Evolutionary conservation across 1,284 basidiomycete species (phyloP).

Genomic region (Termitomyces sp.): DNA sequence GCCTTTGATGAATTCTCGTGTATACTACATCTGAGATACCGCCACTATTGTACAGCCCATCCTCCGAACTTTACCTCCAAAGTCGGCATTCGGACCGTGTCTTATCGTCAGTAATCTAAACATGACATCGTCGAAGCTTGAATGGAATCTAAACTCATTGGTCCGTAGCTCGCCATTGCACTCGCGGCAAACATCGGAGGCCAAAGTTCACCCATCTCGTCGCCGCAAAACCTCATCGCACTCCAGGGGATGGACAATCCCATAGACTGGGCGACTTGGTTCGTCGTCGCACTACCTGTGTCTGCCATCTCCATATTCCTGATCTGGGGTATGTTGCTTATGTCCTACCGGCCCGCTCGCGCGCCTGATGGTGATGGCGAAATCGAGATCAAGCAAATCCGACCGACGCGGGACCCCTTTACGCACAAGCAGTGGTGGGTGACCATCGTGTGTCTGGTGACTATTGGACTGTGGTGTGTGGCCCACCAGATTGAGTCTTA

Average conservation of each 20-base stretch:
- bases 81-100: conserved; percentile 85
- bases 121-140: background rate
- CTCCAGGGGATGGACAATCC: conserved; percentile 83
- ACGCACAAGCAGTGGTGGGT: conserved; percentile 91
- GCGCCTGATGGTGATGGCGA: conserved; percentile 74
- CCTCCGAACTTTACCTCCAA: conserved; percentile 85
- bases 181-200: conserved; percentile 98
- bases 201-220: conserved; percentile 91
- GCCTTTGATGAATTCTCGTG: background rate
- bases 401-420: conserved; percentile 77
- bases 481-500: conserved; percentile 76
- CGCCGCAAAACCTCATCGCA: conserved; percentile 97
- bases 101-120: conserved; percentile 65
- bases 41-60: conserved; percentile 67
- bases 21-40: conserved; percentile 8
- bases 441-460: conserved; percentile 75
- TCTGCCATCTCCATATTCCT: conserved; percentile 79
- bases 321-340: conserved; percentile 89
- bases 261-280: conserved; percentile 92
- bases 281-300: conserved; percentile 90
- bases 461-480: conserved; percentile 90
- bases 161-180: conserved; percentile 82
- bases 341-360: conserved; percentile 72
- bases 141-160: background rate
- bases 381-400: conserved; percentile 78